phyloP scores from a whole-genome alignment of 1,284 basidiomycete species.

The Ustilago crameri region DNA sequence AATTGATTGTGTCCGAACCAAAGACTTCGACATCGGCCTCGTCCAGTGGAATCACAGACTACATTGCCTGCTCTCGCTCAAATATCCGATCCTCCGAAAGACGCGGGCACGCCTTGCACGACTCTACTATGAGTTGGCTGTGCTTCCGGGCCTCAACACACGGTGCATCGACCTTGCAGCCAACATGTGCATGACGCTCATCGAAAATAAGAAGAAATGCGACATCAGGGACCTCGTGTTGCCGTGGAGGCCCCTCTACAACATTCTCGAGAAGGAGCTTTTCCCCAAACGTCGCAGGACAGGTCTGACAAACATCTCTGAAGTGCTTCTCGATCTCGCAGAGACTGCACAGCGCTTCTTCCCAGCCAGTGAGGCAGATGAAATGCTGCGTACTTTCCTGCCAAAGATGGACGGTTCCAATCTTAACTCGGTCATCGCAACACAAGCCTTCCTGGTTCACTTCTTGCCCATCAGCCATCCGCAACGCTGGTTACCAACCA shows the following conservation, averaged over 20 bases:
- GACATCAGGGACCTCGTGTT: conserved; percentile 84
- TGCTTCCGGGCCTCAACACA: conserved; percentile 79
- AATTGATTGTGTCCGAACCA: conserved; percentile 80
- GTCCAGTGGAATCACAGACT: conserved; percentile 73
- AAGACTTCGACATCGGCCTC: conserved; percentile 72
- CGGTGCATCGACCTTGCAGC: conserved; percentile 78
- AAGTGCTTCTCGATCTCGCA: conserved; percentile 85
- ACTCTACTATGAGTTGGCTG: conserved; percentile 84
- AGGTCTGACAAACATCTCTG: conserved; percentile 73
- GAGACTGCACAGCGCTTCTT: conserved; percentile 87
- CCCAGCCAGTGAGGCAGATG: conserved; percentile 84
- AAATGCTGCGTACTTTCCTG: conserved; percentile 85
- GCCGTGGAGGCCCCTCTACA: conserved; percentile 87
- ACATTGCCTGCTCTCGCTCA: conserved; percentile 63
- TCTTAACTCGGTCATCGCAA: conserved; percentile 71
- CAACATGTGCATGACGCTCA: conserved; percentile 78
- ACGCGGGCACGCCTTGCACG: conserved; percentile 81
- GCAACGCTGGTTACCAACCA: conserved; percentile 62
- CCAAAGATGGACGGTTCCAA: conserved; percentile 80
- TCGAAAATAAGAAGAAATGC: conserved; percentile 82
- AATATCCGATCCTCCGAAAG: conserved; percentile 69
- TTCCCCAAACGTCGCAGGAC: conserved; percentile 76
- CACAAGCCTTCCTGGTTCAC: conserved; percentile 66
- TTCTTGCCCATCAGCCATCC: conserved; percentile 64
- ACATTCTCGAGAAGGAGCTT: conserved; percentile 81